phyloP scores from a whole-genome alignment of 148 eudicot genomes.

The Arctostaphylos glauca region DNA sequence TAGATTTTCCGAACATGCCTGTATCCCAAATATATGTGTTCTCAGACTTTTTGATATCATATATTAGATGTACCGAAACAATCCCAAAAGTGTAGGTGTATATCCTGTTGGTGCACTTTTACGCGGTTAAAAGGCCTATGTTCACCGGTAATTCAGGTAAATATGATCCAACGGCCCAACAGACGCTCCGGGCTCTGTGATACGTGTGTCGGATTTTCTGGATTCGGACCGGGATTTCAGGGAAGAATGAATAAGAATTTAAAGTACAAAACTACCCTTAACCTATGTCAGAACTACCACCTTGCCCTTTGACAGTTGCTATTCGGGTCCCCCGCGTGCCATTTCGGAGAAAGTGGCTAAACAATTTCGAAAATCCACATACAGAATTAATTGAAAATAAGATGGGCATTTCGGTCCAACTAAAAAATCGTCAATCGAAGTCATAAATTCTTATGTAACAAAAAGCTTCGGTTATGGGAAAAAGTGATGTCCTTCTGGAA shows the following conservation, averaged over 20 bases:
- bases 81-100: no score
- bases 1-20: no score
- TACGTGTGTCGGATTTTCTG: neutral
- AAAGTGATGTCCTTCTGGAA: no score
- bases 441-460: no score
- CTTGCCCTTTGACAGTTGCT: neutral
- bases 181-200: neutral
- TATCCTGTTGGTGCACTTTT: neutral
- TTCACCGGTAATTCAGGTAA: conserved; percentile 8
- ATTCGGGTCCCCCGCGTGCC: neutral
- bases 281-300: neutral
- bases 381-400: neutral
- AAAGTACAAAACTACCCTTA: neutral
- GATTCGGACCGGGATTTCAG: neutral
- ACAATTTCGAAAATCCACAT: neutral
- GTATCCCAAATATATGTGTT: no score
- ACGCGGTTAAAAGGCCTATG: neutral
- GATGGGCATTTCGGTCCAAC: neutral
- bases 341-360: neutral
- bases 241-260: neutral
- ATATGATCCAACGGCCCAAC: neutral
- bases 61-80: no score
- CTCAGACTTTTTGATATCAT: no score
- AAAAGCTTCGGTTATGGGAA: no score
- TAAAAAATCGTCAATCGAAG: neutral